A percentile compares a stretch with the other conserved stretches of the same genome.
These are phyloP conservation scores for Babesia sp. DNA, from an alignment of 169 alveolate species.

Conservation along the genomic window DNA sequence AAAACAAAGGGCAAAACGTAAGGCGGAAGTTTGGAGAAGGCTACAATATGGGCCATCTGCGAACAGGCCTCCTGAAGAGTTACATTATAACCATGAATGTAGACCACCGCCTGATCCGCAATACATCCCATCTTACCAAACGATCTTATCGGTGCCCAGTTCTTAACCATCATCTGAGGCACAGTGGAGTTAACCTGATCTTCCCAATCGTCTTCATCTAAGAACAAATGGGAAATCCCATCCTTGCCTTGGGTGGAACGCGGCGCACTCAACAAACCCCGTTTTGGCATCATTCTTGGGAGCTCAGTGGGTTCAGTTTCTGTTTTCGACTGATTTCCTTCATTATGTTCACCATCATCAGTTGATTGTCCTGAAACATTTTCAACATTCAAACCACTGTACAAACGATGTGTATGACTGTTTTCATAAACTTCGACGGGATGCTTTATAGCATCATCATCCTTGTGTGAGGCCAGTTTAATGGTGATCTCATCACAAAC, in stretches of 20 bases:
- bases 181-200: constrained; percentile 61
- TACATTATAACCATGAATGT: constrained; percentile 87
- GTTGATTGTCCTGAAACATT: not conserved
- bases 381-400: not conserved
- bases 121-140: constrained; percentile 65
- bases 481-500: constrained; percentile 44
- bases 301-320: not conserved
- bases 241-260: constrained; percentile 29
- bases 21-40: constrained; percentile 81
- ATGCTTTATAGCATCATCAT: not conserved
- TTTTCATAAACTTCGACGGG: not conserved
- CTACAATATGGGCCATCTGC: constrained; percentile 79
- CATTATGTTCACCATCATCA: not conserved
- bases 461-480: constrained; percentile 15
- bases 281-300: not conserved
- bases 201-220: constrained; percentile 82
- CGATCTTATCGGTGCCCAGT: constrained; percentile 76
- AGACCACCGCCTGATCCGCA: constrained; percentile 83
- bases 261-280: constrained; percentile 12
- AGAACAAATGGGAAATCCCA: constrained; percentile 69
- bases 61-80: constrained; percentile 79
- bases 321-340: not conserved
- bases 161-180: constrained; percentile 67
- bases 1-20: constrained; percentile 79
- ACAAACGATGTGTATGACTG: not conserved